Evolutionary conservation across 202 grass and related monocot species (phyloP), one percentile per base, ranked within the genome.

Genomic region (Zoysia matrella): DNA sequence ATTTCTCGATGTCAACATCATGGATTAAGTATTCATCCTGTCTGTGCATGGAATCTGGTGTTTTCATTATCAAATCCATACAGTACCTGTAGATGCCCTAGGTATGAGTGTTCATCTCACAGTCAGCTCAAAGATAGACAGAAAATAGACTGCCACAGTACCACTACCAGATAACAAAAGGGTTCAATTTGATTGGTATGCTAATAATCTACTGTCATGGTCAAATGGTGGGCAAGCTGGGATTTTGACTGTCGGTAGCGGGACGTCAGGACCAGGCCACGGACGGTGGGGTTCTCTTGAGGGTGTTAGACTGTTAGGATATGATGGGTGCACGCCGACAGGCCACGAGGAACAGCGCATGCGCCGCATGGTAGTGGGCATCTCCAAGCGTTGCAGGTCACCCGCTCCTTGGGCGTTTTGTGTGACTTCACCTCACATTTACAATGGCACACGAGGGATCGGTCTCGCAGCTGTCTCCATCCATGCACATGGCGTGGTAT

Each of bases 161-260:
- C 80, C 67, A 44, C 30, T 77, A 43, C 48, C 47, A 66, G 4
- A 62, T 43, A 74, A 52, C 39, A n/a, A 16, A 67, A 51, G 14
- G 8, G 39, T 30, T 52, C 30, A 46, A 11, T 62, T 62, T 36
- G 50, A 11, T 56, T 55, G 9, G 12, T 13, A 14, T 43, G 11
- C 40, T 18, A 30, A 79, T 67, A 55, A 58, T 73, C 49, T 82
- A 65, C 40, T 42, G 40, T 44, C 18, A 11, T 75, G 69, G 80
- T 76, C 88, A 90, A n/a, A n/a, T n/a, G n/a, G n/a, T n/a, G n/a
- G n/a, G n/a, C n/a, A n/a, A n/a, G n/a, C n/a, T n/a, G n/a, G 36
- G 47, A 62, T 45, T 88, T 89, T 92, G 90, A 80, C 75, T 80
- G 86, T 86, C 86, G 86, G 83, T 92, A 51, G 86, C 60, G 75